Conservation (phyloP, 2,329 filamentous ascomycete genomes). For the Phyllosticta citrichinensis region DNA sequence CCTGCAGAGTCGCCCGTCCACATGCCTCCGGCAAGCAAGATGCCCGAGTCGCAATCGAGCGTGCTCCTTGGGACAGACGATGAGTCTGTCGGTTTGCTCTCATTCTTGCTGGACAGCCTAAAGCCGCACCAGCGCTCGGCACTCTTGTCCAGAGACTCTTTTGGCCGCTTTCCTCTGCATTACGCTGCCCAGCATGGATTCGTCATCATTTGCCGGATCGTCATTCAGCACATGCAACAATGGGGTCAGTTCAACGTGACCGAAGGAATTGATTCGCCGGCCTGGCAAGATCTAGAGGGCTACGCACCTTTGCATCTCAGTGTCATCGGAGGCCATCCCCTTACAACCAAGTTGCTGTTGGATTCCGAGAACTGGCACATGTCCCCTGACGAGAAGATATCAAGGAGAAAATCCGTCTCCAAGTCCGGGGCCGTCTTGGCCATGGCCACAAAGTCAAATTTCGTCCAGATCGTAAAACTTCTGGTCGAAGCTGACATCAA, state of each 20-base stretch:
- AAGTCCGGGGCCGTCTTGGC: constrained; percentile 84
- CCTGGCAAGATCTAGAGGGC: constrained; percentile 90
- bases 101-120: constrained; percentile 57
- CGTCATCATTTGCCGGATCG: constrained; percentile 75
- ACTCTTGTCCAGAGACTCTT: constrained; percentile 60
- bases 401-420: constrained; percentile 58
- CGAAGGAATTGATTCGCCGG: constrained; percentile 72
- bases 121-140: constrained; percentile 56
- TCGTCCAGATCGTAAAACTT: constrained; percentile 71
- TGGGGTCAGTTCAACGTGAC: constrained; percentile 82
- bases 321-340: constrained; percentile 80
- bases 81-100: constrained; percentile 60
- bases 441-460: constrained; percentile 81
- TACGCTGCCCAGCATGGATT: constrained; percentile 94
- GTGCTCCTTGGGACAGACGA: constrained; percentile 59
- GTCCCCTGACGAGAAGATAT: constrained; percentile 49
- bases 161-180: constrained; percentile 78
- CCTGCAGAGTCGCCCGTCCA: constrained; percentile 61
- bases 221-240: constrained; percentile 79
- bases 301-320: constrained; percentile 85
- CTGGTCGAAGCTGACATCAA: constrained; percentile 85
- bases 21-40: constrained; percentile 51
- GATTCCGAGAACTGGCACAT: constrained; percentile 71
- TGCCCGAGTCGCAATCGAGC: constrained; percentile 53
- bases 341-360: constrained; percentile 74